These are phyloP conservation scores for Podospora bellae-mahoneyi DNA, from an alignment of 495 filamentous ascomycete species.

Conservation along the genomic window DNA sequence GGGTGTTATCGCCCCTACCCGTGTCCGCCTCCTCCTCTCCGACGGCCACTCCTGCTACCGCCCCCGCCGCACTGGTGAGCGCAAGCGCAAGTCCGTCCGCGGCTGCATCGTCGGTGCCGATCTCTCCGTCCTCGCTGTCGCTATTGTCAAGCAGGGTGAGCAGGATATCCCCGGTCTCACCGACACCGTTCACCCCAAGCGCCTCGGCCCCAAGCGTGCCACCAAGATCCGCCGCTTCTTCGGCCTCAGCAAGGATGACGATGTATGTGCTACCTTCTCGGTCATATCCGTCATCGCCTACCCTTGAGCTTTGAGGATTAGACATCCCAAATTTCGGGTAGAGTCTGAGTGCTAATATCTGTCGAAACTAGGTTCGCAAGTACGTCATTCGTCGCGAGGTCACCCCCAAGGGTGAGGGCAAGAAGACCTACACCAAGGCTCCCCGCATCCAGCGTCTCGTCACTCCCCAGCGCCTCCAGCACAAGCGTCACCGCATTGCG, in stretches of 20 bases:
- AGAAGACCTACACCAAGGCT: constrained; percentile 98
- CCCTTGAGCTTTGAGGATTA: constrained; percentile 45
- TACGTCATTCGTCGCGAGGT: constrained; percentile 99
- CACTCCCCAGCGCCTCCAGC: constrained; percentile 98
- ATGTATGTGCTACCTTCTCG: constrained; percentile 66
- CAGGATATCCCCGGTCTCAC: constrained; percentile 89
- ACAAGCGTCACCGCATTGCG: constrained; percentile 95
- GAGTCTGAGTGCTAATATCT: constrained; percentile 54
- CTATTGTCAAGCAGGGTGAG: constrained; percentile 96
- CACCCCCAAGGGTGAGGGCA: constrained; percentile 89
- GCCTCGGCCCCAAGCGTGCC: constrained; percentile 96
- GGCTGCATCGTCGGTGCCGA: constrained; percentile 97
- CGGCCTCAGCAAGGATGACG: constrained; percentile 98
- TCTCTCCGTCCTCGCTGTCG: constrained; percentile 85
- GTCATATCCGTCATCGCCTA: constrained; percentile 55
- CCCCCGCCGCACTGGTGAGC: constrained; percentile 92
- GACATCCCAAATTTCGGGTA: constrained; percentile 49
- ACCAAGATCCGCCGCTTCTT: constrained; percentile 99
- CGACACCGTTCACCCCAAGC: constrained; percentile 95
- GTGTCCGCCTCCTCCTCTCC: constrained; percentile 90
- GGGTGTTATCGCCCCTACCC: constrained; percentile 96
- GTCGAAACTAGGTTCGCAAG: constrained; percentile 72
- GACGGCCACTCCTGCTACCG: constrained; percentile 97
- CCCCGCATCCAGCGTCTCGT: constrained; percentile 98
- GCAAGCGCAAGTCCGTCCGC: constrained; percentile 96